phyloP scores from a whole-genome alignment of 2,329 filamentous ascomycete species.

The Fusarium torulosum region DNA sequence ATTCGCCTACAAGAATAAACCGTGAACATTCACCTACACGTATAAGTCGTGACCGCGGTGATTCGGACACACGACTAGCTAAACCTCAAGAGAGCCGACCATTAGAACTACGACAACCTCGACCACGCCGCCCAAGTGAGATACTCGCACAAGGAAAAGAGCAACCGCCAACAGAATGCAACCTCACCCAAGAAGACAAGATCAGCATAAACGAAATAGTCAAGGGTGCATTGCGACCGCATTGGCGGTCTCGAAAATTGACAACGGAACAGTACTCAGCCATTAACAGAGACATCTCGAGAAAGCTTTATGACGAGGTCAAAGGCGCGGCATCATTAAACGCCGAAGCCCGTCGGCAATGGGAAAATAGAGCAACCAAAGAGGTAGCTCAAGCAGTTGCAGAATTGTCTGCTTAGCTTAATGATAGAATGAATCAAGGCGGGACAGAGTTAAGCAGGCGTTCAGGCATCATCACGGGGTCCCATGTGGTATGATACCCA shows the following conservation, averaged over 20 bases:
- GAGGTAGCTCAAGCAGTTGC: constrained; percentile 84
- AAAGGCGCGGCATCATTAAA: constrained; percentile 69
- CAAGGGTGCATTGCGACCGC: constrained; percentile 81
- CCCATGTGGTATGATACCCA: constrained; percentile 53
- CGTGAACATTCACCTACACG: constrained; percentile 61
- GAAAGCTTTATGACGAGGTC: constrained; percentile 83
- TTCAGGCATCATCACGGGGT: constrained; percentile 49
- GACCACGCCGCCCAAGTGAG: constrained; percentile 61
- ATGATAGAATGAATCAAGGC: constrained; percentile 48
- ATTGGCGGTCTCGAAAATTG: constrained; percentile 83
- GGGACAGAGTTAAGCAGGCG: constrained; percentile 48
- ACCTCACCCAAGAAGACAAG: constrained; percentile 84
- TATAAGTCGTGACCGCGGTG: constrained; percentile 34
- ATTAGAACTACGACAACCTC: constrained; percentile 66
- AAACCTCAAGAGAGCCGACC: constrained; percentile 50
- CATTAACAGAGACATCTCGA: constrained; percentile 91
- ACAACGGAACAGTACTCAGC: constrained; percentile 91
- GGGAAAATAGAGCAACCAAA: constrained; percentile 80
- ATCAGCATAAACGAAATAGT: constrained; percentile 91
- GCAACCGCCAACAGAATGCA: constrained; percentile 73
- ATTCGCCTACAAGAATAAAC: constrained; percentile 9
- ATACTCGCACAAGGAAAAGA: constrained; percentile 67
- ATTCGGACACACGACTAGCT: constrained; percentile 40
- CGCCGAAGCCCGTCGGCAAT: constrained; percentile 73
- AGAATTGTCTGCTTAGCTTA: constrained; percentile 64